These are phyloP conservation scores for Skeletonema grethae DNA, from an alignment of 108 stramenopile genomes.

Conservation along the genomic window DNA sequence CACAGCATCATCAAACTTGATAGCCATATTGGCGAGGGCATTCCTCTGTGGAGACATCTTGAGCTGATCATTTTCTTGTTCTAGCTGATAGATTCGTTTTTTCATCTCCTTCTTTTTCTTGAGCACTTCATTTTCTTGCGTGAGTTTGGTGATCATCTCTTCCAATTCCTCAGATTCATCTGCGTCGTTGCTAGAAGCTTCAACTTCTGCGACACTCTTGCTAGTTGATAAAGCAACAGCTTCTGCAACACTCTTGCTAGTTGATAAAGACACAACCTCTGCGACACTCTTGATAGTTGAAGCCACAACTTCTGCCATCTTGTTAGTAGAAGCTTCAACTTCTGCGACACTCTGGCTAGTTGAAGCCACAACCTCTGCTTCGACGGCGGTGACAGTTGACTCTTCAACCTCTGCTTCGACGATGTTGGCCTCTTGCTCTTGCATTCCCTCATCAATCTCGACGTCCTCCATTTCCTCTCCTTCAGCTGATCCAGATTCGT, in stretches of 20 bases:
- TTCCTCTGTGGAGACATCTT: slow-evolving; percentile 5
- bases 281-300: too few species aligned
- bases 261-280: too few species aligned
- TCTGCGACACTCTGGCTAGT: not conserved
- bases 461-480: too few species aligned
- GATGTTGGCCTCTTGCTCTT: not conserved
- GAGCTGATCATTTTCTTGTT: not conserved
- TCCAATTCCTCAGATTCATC: not conserved
- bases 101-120: not conserved
- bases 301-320: too few species aligned
- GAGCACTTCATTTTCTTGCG: not conserved
- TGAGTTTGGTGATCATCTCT: slow-evolving; percentile 1
- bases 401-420: not conserved
- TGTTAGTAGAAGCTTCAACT: not conserved
- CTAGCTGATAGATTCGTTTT: not conserved
- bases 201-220: not conserved
- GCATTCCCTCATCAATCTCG: not conserved
- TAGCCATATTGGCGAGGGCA: slow-evolving; percentile 11
- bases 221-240: not conserved
- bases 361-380: not conserved
- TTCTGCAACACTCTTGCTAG: not conserved
- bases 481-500: too few species aligned
- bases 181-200: not conserved
- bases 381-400: not conserved
- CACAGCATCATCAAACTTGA: slow-evolving; percentile 28